Percentiles rank a stretch among this genome's conserved stretches.
phyloP scores from a whole-genome alignment of 148 eudicot genomes.

The Amaranthus palmeri region DNA sequence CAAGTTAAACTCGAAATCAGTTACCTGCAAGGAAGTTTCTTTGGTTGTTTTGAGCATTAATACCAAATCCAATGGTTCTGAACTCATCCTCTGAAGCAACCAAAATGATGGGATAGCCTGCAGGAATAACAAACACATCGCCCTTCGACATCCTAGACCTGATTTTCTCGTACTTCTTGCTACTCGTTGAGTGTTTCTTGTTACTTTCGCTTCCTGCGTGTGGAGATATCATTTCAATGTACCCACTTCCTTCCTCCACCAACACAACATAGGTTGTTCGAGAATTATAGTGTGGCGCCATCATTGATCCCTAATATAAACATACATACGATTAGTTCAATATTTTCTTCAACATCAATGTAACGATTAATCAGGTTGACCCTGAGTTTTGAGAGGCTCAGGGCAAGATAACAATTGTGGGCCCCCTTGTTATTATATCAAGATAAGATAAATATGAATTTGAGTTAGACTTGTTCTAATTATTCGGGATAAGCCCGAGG shows the following conservation, averaged over 20 bases:
- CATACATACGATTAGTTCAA: neutral
- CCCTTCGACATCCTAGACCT: slow-evolving; percentile 17
- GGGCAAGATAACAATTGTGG: too few species aligned
- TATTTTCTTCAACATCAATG: too few species aligned
- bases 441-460: too few species aligned
- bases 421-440: too few species aligned
- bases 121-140: slow-evolving; percentile 22
- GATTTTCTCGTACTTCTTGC: slow-evolving; percentile 17
- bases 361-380: too few species aligned
- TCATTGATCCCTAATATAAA: slow-evolving; percentile 23
- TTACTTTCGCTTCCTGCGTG: slow-evolving; percentile 14
- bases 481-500: too few species aligned
- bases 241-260: slow-evolving; percentile 30
- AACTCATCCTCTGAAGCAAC: slow-evolving; percentile 23
- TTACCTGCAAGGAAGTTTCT: slow-evolving; percentile 29
- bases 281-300: slow-evolving; percentile 30
- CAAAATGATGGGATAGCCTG: slow-evolving; percentile 21
- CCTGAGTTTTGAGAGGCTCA: too few species aligned
- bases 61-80: slow-evolving; percentile 21
- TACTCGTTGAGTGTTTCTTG: slow-evolving; percentile 2
- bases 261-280: slow-evolving; percentile 20
- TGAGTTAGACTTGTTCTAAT: too few species aligned
- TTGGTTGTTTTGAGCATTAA: slow-evolving; percentile 24
- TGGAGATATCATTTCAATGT: slow-evolving; percentile 25
- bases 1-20: too few species aligned